phyloP scores from a whole-genome alignment of 2,329 filamentous ascomycete genomes.

The Fusarium sterilihyphosum region DNA sequence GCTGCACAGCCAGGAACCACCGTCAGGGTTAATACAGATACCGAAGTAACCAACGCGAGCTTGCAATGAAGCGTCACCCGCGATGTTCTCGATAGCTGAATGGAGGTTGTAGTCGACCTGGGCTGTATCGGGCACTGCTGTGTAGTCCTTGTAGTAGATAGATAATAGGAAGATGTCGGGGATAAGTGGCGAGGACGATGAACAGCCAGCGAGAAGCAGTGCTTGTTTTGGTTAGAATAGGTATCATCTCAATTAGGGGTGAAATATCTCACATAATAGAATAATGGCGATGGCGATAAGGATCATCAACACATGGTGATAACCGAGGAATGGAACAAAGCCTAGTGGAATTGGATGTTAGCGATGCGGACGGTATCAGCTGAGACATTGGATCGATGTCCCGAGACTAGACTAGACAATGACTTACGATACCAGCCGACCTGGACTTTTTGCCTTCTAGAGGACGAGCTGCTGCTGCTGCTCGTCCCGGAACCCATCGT shows the following conservation, averaged over 20 bases:
- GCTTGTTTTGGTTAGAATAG: conserved; percentile 61
- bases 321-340: conserved; percentile 75
- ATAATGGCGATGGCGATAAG: conserved; percentile 94
- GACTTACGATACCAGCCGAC: conserved; percentile 62
- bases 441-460: conserved; percentile 52
- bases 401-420: not conserved
- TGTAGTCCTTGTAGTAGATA: conserved; percentile 93
- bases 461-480: conserved; percentile 40
- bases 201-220: conserved; percentile 92
- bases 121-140: conserved; percentile 81
- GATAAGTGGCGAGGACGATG: conserved; percentile 93
- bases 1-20: conserved; percentile 91
- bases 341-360: conserved; percentile 53
- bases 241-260: not conserved
- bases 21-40: conserved; percentile 93
- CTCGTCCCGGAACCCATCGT: conserved; percentile 41
- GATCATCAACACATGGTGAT: conserved; percentile 95
- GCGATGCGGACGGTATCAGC: conserved; percentile 8
- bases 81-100: conserved; percentile 88
- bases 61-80: conserved; percentile 83
- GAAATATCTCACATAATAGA: conserved; percentile 80
- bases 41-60: conserved; percentile 97
- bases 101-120: conserved; percentile 92
- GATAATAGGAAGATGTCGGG: conserved; percentile 97
- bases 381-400: conserved; percentile 30